Conservation (phyloP, 2,329 filamentous ascomycete species). For the Teratosphaeria zuluensis region DNA sequence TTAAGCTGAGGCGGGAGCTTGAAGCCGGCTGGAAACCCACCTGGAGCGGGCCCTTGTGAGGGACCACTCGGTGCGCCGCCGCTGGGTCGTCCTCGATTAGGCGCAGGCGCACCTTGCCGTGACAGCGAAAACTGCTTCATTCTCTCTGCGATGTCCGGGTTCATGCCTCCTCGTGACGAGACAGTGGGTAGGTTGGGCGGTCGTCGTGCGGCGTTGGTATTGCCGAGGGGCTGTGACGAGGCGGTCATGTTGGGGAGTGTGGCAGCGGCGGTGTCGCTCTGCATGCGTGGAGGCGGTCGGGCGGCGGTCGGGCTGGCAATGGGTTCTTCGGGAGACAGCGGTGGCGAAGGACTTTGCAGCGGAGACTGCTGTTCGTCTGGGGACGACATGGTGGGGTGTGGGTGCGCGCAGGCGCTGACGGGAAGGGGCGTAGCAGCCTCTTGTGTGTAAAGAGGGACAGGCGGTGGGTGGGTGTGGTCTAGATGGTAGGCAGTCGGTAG, state of each 20-base stretch:
- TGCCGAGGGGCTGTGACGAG: conserved; percentile 75
- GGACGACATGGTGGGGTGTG: conserved; percentile 7
- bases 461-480: not conserved
- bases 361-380: conserved; percentile 17
- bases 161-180: conserved; percentile 37
- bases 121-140: conserved; percentile 62
- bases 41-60: conserved; percentile 14
- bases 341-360: conserved; percentile 17
- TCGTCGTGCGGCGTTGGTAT: conserved; percentile 59
- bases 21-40: conserved; percentile 35
- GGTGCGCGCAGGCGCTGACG: not conserved
- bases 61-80: not conserved
- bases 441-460: too few relatives aligned
- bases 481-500: not conserved
- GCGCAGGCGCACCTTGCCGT: conserved; percentile 44
- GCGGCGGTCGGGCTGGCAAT: conserved; percentile 7
- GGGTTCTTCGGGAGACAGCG: conserved; percentile 15
- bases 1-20: conserved; percentile 30
- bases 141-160: conserved; percentile 53
- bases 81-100: conserved; percentile 9
- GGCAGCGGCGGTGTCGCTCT: conserved; percentile 25
- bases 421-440: not conserved
- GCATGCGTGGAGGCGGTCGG: conserved; percentile 9
- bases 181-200: conserved; percentile 36
- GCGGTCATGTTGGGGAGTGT: conserved; percentile 54